A percentile compares a stretch with the other conserved stretches of the same genome.
Conservation (phyloP, 2,329 filamentous ascomycete species). For the Anthostomella pinea region DNA sequence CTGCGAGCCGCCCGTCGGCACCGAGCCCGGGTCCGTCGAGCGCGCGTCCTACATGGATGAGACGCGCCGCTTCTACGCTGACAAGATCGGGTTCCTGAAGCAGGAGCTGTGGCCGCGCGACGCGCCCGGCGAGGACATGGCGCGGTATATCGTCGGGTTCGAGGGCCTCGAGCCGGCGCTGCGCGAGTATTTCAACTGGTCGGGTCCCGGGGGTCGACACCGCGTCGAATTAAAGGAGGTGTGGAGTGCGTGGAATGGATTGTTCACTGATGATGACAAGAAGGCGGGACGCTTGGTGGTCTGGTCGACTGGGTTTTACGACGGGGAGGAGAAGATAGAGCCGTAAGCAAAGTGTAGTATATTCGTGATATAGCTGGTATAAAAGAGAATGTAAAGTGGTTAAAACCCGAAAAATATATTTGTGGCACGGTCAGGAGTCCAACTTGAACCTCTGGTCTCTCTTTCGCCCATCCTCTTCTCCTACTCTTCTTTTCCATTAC, state of each 20-base stretch:
- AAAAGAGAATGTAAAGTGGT: too few relatives aligned
- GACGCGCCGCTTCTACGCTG: conserved; percentile 82
- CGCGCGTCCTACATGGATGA: conserved; percentile 77
- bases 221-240: conserved; percentile 44
- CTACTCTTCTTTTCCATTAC: too few relatives aligned
- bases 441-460: too few relatives aligned
- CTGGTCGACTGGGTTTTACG: conserved; percentile 43
- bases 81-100: conserved; percentile 57
- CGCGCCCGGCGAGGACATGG: conserved; percentile 37
- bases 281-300: conserved; percentile 56
- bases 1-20: conserved; percentile 82
- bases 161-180: conserved; percentile 53
- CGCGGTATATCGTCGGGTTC: conserved; percentile 60
- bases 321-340: conserved; percentile 9
- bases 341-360: neutral
- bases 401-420: too few relatives aligned
- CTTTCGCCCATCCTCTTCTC: too few relatives aligned
- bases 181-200: conserved; percentile 40
- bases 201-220: conserved; percentile 37
- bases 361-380: too few relatives aligned
- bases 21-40: conserved; percentile 54
- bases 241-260: conserved; percentile 58
- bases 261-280: conserved; percentile 61
- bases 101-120: conserved; percentile 47
- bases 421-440: too few relatives aligned